phyloP scores from a whole-genome alignment of 148 eudicot genomes.

The Persicaria tinctoria region DNA sequence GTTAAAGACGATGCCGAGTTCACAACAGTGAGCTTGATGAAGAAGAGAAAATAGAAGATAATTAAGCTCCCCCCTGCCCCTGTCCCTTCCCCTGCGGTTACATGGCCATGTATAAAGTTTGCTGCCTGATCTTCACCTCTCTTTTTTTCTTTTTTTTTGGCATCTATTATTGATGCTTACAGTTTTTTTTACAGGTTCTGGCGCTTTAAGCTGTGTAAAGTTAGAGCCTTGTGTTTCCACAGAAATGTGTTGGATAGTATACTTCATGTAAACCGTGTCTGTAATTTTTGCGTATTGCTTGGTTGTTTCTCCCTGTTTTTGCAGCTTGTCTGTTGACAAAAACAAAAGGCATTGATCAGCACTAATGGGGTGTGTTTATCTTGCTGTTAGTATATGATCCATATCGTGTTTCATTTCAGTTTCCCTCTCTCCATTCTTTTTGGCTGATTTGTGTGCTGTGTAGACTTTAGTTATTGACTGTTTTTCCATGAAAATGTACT shows the following conservation, averaged over 20 bases:
- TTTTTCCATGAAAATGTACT: too few relatives aligned
- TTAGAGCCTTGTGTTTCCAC: slow-evolving; percentile 28
- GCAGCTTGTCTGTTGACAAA: slow-evolving; percentile 11
- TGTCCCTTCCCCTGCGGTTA: neutral
- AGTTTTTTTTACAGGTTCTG: slow-evolving; percentile 20
- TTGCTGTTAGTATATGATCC: neutral
- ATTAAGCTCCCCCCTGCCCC: too few relatives aligned
- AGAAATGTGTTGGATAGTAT: slow-evolving; percentile 26
- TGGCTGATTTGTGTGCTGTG: too few relatives aligned
- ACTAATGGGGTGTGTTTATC: slow-evolving; percentile 19
- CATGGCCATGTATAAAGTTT: slow-evolving; percentile 4
- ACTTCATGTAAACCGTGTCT: slow-evolving; percentile 13
- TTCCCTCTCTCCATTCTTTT: too few relatives aligned
- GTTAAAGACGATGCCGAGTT: slow-evolving; percentile 77
- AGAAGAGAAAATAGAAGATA: slow-evolving; percentile 45
- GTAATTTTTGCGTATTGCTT: neutral
- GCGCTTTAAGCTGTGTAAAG: slow-evolving; percentile 13
- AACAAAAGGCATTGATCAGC: slow-evolving; percentile 2
- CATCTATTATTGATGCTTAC: slow-evolving; percentile 21
- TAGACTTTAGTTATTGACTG: too few relatives aligned
- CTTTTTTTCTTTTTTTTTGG: slow-evolving; percentile 16
- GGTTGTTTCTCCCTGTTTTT: neutral
- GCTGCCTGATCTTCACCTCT: neutral
- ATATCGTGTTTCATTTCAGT: neutral
- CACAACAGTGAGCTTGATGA: slow-evolving; percentile 39